Evolutionary conservation across 768 basidiomycete genomes (phyloP), one percentile per base, ranked within the genome.

Genomic region (Lentinus tigrinus): DNA sequence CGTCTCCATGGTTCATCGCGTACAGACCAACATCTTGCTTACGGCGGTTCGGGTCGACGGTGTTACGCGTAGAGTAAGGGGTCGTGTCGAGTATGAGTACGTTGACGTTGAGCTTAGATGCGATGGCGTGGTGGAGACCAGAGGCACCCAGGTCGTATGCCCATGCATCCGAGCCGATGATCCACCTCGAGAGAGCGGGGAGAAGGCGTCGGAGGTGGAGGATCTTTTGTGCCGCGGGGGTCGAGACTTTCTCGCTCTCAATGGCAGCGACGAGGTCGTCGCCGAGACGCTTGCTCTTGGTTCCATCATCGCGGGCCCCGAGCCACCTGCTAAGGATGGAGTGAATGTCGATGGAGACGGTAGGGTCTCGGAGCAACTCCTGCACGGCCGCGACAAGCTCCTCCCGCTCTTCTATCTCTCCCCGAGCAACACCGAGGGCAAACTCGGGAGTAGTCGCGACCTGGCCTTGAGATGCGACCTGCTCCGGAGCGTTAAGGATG

Each of bases 121-220:
- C 86, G 54, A 98, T 90, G 66, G 88, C 87, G 65, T 98, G 97
- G 71, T 99, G 96, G 38, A 99, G 78, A 47, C 96, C 97, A 2
- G 94, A 96, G 2, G 93, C 85, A 40, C 96, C 97, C 40, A 98
- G 85, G 73, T 98, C 97, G 70, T 97, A 93, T 0, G 95, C 90
- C 97, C 97, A 98, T 0, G 93, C 91, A 70, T 99, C 97, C 19
- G 95, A 98, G 19, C 96, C 95, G 65, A 99, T 89, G 72, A 99
- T 98, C 97, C 97, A 99, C 57, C 91, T 81, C 7, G 92, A 94
- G 37, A 78, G 78, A 8, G 85, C 76, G 40, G 83, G 75, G 64
- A 97, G 84, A 63, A 87, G 82, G 19, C 82, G 73, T 39, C 80
- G 79, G 11, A 89, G 75, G 16, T 79, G 67, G 37, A 93, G 79